A percentile compares a stretch with the other conserved stretches of the same genome.
Conservation (phyloP, 2,329 filamentous ascomycete species). For the Penicillium brasilianum region DNA sequence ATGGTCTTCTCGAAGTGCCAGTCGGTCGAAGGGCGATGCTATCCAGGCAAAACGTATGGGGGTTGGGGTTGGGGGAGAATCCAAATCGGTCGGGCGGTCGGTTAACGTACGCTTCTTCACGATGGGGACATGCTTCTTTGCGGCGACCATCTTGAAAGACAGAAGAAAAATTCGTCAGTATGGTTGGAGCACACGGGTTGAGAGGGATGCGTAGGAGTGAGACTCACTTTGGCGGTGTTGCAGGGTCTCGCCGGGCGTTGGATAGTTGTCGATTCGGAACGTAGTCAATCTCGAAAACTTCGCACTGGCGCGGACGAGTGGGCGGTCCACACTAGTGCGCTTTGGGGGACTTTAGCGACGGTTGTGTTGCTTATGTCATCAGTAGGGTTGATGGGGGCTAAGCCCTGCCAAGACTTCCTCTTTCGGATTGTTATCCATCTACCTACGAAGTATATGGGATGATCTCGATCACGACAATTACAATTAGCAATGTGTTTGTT, state of each 20-base stretch:
- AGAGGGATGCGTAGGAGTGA: slow-evolving; percentile 8
- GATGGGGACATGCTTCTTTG: slow-evolving; percentile 99
- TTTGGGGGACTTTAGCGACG: slow-evolving; percentile 37
- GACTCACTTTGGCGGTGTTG: slow-evolving; percentile 53
- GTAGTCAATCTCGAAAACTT: slow-evolving; percentile 48
- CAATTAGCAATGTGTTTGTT: neutral
- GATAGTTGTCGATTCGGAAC: slow-evolving; percentile 49
- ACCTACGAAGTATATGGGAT: neutral
- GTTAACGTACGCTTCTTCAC: slow-evolving; percentile 97
- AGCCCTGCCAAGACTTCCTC: slow-evolving; percentile 29
- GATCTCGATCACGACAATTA: neutral
- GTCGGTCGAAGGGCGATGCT: slow-evolving; percentile 27
- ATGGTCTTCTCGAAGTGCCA: neutral
- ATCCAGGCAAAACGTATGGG: no score
- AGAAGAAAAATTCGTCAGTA: slow-evolving; percentile 24
- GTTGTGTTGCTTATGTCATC: slow-evolving; percentile 28
- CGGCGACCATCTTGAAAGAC: slow-evolving; percentile 81
- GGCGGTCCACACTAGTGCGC: slow-evolving; percentile 41
- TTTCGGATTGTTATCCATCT: slow-evolving; percentile 21
- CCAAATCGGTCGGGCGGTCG: slow-evolving; percentile 23
- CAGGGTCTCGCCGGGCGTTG: slow-evolving; percentile 50
- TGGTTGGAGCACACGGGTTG: slow-evolving; percentile 14
- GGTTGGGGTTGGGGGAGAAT: slow-evolving; percentile 5
- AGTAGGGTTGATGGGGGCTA: slow-evolving; percentile 24
- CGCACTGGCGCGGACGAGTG: slow-evolving; percentile 43